Base-by-base conservation (phyloP, 257 asterid genomes). In the Lycium barbarum region DNA sequence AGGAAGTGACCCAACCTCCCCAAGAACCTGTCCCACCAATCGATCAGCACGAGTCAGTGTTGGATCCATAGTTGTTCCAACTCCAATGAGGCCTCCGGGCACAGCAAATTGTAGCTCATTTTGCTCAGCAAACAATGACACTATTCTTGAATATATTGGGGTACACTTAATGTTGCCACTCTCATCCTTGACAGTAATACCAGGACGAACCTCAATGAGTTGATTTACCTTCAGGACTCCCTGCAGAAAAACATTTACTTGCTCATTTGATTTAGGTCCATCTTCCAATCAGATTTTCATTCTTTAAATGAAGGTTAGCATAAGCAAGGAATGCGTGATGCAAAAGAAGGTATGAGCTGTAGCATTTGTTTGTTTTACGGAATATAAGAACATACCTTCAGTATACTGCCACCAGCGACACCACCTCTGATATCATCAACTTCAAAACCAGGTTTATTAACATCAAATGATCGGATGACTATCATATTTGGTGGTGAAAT, bases 61-160 rank as follows among this genome's bases (percentile, higher is more conserved):
- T 35, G 98, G 98, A 88, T 97, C 98, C 98, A 95, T 97, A 9
- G 99, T 97, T 3, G 98, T 97, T 85, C 99, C 99, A 79, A 97
- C 98, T 80, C 99, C 99, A 82, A 97, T 97, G 55, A 97, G 98
- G 76, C 99, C 99, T 88, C 99, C 99, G 13, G 99, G 99, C 54
- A 97, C 99, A 70, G 99, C 99, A 88, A 91, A 97, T 84, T 97
- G 99, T 9, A 97, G 85, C 84, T 97, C 99, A 53, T 97, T 97
- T 88, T 95, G 98, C 88, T 97, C 99, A 15, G 99, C 97, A 45
- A 84, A 97, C 88, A 97, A 86, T 36, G 99, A 95, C 63, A 97
- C 97, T 53, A 97, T 95, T 84, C 99, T 91, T 65, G 98, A 94
- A 89, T 97, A 95, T 83, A 97, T 95, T 15, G 99, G 99, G 17